Percentiles rank a stretch among this genome's conserved stretches.
Evolutionary conservation across 2,329 filamentous ascomycete species (phyloP).

Genomic region (Diaporthe destruens): DNA sequence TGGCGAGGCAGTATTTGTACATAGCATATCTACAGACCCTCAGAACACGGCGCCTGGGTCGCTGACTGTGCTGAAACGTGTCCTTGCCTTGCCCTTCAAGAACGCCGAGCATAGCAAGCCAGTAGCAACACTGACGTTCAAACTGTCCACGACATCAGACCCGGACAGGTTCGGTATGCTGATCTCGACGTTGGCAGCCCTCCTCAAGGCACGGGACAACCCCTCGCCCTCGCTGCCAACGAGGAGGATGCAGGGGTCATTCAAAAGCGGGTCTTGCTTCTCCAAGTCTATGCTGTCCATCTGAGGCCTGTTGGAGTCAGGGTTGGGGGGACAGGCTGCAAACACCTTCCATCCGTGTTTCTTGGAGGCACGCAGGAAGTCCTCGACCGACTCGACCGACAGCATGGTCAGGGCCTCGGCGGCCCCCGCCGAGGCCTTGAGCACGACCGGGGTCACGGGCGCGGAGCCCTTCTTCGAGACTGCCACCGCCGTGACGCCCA

Average conservation of each 20-base stretch:
- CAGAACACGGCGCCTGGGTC: slow-evolving; percentile 24
- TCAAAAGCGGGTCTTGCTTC: slow-evolving; percentile 63
- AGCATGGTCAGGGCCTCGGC: slow-evolving; percentile 84
- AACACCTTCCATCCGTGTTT: slow-evolving; percentile 85
- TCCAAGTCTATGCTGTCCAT: slow-evolving; percentile 65
- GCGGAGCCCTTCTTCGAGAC: slow-evolving; percentile 82
- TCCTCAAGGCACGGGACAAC: slow-evolving; percentile 72
- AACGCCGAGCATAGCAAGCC: slow-evolving; percentile 81
- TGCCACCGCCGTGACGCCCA: slow-evolving; percentile 88
- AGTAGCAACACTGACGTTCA: slow-evolving; percentile 93
- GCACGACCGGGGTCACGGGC: slow-evolving; percentile 78
- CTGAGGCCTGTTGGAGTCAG: slow-evolving; percentile 54
- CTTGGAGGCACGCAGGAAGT: slow-evolving; percentile 78
- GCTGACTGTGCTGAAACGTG: neutral
- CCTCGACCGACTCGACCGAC: slow-evolving; percentile 72
- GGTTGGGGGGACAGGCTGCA: slow-evolving; percentile 73
- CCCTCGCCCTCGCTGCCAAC: slow-evolving; percentile 87
- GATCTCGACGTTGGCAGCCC: slow-evolving; percentile 73
- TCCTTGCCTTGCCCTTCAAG: slow-evolving; percentile 58
- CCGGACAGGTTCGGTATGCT: slow-evolving; percentile 72
- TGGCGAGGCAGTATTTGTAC: neutral
- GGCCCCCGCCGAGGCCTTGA: slow-evolving; percentile 91
- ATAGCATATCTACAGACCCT: neutral
- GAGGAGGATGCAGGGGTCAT: slow-evolving; percentile 80
- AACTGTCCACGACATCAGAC: slow-evolving; percentile 78